Evolutionary conservation across 768 basidiomycete genomes (phyloP), one percentile per base, ranked within the genome.

Genomic region (Mycena venus): DNA sequence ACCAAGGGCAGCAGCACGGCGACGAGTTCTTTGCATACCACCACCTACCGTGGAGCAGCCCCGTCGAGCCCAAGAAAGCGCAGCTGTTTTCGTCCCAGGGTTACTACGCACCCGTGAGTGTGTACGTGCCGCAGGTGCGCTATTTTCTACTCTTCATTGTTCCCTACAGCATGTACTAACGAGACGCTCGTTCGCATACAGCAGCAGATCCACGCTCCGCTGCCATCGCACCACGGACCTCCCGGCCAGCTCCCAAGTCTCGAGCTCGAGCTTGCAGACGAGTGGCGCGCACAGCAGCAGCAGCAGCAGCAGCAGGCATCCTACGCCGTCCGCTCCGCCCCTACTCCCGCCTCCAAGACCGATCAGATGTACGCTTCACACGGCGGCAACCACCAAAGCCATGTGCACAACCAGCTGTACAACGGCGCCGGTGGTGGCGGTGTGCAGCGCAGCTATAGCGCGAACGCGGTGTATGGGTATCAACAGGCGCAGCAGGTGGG

Each of bases 371-470:
- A 31, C 36, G 19, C 55, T 21, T 40, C 42, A 34, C 47, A 66
- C 64, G 66, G 14, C 32, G 51, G 38, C 51, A 34, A 42, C 56
- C 53, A 42, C 49, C 68, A 69, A 15, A 47, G 17, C 12, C 47
- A 65, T 19, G 47, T 38, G 42, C 70, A 71, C 27, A 51, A 63
- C 40, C 62, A 56, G n/a, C 51, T 70, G 17, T 70, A 70, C 60
- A 63, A 31, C 44, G 12, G 42, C 42, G 34, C 10, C 34, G n/a
- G 23, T 55, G 23, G 3, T 36, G 27, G 58, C 27, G 73, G 68
- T 1, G 58, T 75, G 23, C 74, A 75, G 74, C 74, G 74, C 58
- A 70, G 69, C 40, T 75, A 70, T 42, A 70, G 68, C 23, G 74
- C 69, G 44, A 55, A 49, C 15, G 68, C 74, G 0, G 64, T 55